Evolutionary conservation across 1,139 yeast genomes (phyloP).

Genomic region (Nakaseomyces nivariensis): DNA sequence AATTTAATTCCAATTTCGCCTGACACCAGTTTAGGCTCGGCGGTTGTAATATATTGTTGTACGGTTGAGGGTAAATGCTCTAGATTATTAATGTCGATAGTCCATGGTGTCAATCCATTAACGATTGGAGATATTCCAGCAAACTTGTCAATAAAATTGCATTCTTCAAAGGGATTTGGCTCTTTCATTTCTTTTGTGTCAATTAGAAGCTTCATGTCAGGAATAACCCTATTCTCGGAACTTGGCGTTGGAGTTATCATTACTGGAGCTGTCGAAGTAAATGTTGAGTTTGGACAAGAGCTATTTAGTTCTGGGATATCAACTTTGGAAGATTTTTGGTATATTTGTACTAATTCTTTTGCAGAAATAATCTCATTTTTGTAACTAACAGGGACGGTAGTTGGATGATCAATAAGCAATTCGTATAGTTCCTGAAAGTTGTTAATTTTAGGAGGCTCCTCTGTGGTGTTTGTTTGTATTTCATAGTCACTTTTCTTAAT

Average conservation of each 20-base stretch:
- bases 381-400: background rate
- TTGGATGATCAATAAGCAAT: background rate
- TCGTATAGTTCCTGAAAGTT: background rate
- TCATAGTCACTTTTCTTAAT: background rate
- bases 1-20: too few species aligned
- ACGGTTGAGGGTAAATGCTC: background rate
- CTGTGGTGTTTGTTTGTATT: background rate
- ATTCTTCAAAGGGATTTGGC: background rate
- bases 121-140: slow-evolving; percentile 11
- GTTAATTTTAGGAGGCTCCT: background rate
- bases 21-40: background rate
- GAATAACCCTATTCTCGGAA: background rate
- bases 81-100: background rate
- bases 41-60: background rate
- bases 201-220: background rate
- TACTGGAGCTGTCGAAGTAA: background rate
- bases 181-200: slow-evolving; percentile 14
- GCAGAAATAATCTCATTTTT: background rate
- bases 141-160: background rate
- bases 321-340: background rate
- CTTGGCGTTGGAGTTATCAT: background rate
- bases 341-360: background rate
- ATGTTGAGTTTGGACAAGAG: background rate
- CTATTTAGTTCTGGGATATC: background rate
- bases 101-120: slow-evolving; percentile 8